Evolutionary conservation across 495 filamentous ascomycete genomes (phyloP).

Genomic region (Choiromyces venosus): DNA sequence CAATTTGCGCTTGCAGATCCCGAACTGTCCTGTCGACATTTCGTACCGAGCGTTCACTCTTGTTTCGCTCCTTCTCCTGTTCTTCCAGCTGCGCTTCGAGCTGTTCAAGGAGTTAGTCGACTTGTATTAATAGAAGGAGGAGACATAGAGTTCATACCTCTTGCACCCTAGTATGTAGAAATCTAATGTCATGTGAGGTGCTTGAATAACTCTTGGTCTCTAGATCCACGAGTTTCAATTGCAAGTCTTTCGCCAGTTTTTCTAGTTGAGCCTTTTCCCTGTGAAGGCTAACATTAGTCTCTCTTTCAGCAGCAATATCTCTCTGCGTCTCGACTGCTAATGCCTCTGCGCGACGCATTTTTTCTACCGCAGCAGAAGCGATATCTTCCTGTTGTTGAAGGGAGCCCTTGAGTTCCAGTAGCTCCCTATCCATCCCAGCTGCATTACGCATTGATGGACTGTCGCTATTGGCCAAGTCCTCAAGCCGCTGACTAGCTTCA

Average conservation of each 20-base stretch:
- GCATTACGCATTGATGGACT: conserved; percentile 89
- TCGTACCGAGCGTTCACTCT: conserved; percentile 77
- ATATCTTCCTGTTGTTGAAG: conserved; percentile 94
- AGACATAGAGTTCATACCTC: conserved; percentile 59
- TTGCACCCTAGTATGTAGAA: conserved; percentile 89
- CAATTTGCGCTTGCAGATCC: conserved; percentile 87
- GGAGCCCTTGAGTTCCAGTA: conserved; percentile 82
- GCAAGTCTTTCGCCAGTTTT: conserved; percentile 85
- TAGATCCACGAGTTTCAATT: conserved; percentile 81
- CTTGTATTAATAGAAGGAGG: conserved; percentile 20
- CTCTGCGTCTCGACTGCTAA: conserved; percentile 85
- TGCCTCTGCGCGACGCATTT: conserved; percentile 96
- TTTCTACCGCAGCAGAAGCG: conserved; percentile 84
- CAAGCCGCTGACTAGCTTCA: conserved; percentile 85
- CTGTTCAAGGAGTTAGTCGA: conserved; percentile 48
- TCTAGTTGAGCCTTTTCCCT: conserved; percentile 89
- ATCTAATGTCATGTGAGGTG: conserved; percentile 89
- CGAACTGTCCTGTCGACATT: conserved; percentile 93
- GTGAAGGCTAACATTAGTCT: conserved; percentile 73
- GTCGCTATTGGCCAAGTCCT: conserved; percentile 80
- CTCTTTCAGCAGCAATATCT: conserved; percentile 85
- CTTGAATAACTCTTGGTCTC: conserved; percentile 96
- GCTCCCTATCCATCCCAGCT: conserved; percentile 78
- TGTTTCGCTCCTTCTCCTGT: conserved; percentile 67
- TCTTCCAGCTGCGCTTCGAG: conserved; percentile 87